Conservation (phyloP, 192 early-diverging fungal species). For the Obelidium mucronatum region DNA sequence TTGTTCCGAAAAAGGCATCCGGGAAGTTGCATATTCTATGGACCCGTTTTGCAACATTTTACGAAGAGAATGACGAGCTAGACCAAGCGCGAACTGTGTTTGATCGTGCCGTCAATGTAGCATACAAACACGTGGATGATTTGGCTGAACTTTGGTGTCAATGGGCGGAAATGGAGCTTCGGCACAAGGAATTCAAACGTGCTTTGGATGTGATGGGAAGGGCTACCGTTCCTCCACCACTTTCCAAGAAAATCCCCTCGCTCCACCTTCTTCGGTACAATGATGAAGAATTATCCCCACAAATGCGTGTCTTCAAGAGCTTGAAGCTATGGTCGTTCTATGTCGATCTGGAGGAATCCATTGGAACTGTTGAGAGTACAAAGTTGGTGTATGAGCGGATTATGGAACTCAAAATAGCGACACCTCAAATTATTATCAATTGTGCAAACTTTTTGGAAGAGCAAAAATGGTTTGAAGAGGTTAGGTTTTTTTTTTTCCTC, state of each 20-base stretch:
- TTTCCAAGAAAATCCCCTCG: conserved; percentile 39
- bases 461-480: conserved; percentile 90
- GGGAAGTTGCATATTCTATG: conserved; percentile 85
- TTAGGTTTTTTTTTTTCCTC: conserved; percentile 29
- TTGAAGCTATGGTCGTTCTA: conserved; percentile 91
- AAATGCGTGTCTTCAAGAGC: conserved; percentile 85
- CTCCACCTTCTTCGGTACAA: conserved; percentile 65
- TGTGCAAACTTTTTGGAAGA: conserved; percentile 92
- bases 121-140: conserved; percentile 81
- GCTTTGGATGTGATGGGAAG: conserved; percentile 85
- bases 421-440: conserved; percentile 95
- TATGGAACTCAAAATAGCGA: conserved; percentile 92
- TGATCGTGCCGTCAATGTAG: conserved; percentile 84
- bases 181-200: conserved; percentile 62
- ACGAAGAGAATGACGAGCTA: conserved; percentile 67
- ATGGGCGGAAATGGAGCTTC: conserved; percentile 88
- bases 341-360: conserved; percentile 93
- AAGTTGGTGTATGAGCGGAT: conserved; percentile 90
- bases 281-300: conserved; percentile 81
- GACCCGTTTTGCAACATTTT: conserved; percentile 85
- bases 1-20: conserved; percentile 78
- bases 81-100: conserved; percentile 78
- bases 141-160: conserved; percentile 89
- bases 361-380: conserved; percentile 81
- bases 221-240: conserved; percentile 74